Evolutionary conservation across 2,329 filamentous ascomycete genomes (phyloP), one percentile per base, ranked within the genome.

Genomic region (Xylariaceae sp.): DNA sequence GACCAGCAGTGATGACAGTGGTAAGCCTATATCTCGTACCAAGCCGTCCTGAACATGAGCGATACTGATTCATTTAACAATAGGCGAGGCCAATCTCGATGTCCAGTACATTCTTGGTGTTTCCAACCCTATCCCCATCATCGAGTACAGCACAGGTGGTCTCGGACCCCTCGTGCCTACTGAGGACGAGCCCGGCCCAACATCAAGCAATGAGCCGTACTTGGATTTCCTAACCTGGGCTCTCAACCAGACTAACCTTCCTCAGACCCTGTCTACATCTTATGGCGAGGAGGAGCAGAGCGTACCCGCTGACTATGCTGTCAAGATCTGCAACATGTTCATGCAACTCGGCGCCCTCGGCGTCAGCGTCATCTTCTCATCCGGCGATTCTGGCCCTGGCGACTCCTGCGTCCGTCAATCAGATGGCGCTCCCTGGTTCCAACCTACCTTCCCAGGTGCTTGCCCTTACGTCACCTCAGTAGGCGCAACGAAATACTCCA

Each of bases 121-220:
- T 47, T 74, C 72, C 52, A 73, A 72, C 49, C 74, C 76, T 2
- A 72, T 77, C 3, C 73, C 75, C 8, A 72, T 83, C 20, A 70
- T 71, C 1, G 77, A 76, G 45, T 86, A 79, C 62, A 79, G 74
- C 40, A 82, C 79, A 1, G 81, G 72, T 19, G 83, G 82, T 23
- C 66, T 64, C 19, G 79, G 72, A 54, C 71, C 85, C 0, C 68
- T 85, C 0, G 64, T 70, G 8, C 75, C 82, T 11, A 70, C 74
- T 1, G 68, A 73, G 12, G 65, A 72, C 19, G 64, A 79, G 36
- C 70, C 83, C 2, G 61, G 55, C 2, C 62, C 59, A 2, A n/a
- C n/a, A n/a, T 81, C 79, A 1, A 83, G 79, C 53, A 88, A 87
- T 61, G 85, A 88, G 66, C 82, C 82, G 0, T 86, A 85, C 62